Base-by-base conservation (phyloP, 805 yeast species). In the Yueomyces sp. region DNA sequence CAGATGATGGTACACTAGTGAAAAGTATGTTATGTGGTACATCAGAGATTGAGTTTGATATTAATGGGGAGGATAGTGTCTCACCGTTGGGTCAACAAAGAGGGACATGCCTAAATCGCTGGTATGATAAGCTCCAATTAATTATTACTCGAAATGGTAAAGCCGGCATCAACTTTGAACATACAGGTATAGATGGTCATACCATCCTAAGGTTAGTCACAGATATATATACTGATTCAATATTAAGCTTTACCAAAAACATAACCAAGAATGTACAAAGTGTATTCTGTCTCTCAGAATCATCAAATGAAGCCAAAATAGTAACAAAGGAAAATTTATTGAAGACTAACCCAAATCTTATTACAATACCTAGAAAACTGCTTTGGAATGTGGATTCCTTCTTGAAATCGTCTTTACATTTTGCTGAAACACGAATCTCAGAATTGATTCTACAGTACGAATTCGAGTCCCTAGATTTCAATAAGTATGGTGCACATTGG, bases 111-210 rank as follows among this genome's bases (percentile, higher is more conserved):
- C 82, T 95, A 33, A 87, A 87, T 63, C 69, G 96, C 59, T 87
- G 95, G 96, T 87, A 86, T 59, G 96, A 87, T 64, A 87, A 87
- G 64, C 65, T 87, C 49, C 96, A 87, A 62, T 72, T 87, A 50
- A 87, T 87, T 43, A 76, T 87, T 44, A 85, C 95, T 4, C 77
- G 79, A 59, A 85, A 87, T 61, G 94, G 94, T 28, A 83, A 84
- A 62, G 95, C 92, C 2, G 96, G 96, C 30, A 79, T 87, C 51
- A 87, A 88, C 61, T 87, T 87, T 58, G 96, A 87, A 56, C 92
- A 87, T 57, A 83, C 96, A 0, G 95, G 95, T 52, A 94, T 87
- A 29, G 96, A 87, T 63, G 96, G 96, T 45, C 96, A 87, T 61
- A 87, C 96, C 0, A 95, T 87, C 4, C 66, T 87, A 51, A 66